Conservation (phyloP, 345 rosid species). For the Salix caprea region DNA sequence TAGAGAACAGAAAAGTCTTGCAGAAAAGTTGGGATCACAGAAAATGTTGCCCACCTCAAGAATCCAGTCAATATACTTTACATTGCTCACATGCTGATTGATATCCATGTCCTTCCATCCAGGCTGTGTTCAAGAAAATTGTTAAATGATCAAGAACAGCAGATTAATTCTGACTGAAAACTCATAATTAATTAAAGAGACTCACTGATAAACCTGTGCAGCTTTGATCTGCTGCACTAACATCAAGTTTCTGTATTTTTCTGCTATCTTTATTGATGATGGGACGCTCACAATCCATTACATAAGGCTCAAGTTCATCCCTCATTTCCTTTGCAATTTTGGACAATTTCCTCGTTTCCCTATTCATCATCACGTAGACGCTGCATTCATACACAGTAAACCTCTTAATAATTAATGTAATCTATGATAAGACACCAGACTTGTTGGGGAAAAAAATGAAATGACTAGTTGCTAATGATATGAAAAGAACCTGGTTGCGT, state of each 20-base stretch:
- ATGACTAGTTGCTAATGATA: too few relatives aligned
- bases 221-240: constrained; percentile 6
- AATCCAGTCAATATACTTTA: constrained; percentile 7
- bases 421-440: too few relatives aligned
- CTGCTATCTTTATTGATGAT: background rate
- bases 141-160: too few relatives aligned
- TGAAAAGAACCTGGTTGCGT: constrained; percentile 14
- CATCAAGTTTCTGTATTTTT: background rate
- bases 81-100: constrained; percentile 18
- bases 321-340: constrained; percentile 14
- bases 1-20: too few relatives aligned
- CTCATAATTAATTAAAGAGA: background rate
- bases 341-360: constrained; percentile 21
- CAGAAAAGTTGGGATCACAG: background rate
- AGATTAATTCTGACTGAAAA: too few relatives aligned
- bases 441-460: too few relatives aligned
- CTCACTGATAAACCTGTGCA: constrained; percentile 5
- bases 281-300: background rate
- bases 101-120: constrained; percentile 20
- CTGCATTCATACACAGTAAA: constrained; percentile 4
- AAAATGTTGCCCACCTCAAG: background rate
- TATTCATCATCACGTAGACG: constrained; percentile 23
- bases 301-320: constrained; percentile 12
- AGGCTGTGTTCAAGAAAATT: constrained; percentile 9
- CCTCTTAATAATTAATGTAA: too few relatives aligned